Evolutionary conservation across 495 filamentous ascomycete genomes (phyloP).

Genomic region (Penicillium antarcticum): DNA sequence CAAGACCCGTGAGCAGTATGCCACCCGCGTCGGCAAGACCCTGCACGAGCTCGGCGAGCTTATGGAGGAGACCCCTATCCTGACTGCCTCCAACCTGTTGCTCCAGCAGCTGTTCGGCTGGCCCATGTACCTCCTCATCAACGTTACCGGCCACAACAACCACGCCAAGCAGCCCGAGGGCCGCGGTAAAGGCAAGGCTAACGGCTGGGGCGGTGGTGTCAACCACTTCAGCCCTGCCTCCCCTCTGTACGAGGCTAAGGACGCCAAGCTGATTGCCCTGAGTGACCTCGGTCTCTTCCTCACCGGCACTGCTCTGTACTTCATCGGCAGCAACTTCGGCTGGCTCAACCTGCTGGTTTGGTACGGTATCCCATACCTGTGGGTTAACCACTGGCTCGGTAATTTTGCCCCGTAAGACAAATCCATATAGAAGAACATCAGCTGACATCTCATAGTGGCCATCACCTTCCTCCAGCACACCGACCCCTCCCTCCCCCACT

Average conservation of each 20-base stretch:
- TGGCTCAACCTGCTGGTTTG: constrained; percentile 84
- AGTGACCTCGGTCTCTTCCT: constrained; percentile 78
- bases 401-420: constrained; percentile 18
- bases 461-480: constrained; percentile 63
- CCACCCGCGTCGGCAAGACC: constrained; percentile 63
- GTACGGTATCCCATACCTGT: constrained; percentile 93
- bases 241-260: constrained; percentile 88
- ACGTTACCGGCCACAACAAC: constrained; percentile 92
- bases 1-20: constrained; percentile 74
- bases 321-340: constrained; percentile 69
- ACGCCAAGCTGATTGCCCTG: constrained; percentile 75
- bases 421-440: too few relatives aligned
- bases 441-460: constrained; percentile 39
- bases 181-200: constrained; percentile 83
- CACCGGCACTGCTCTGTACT: constrained; percentile 52
- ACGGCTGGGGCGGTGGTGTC: constrained; percentile 75
- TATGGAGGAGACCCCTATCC: constrained; percentile 90
- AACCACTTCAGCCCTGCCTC: constrained; percentile 91
- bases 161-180: constrained; percentile 84
- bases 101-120: constrained; percentile 88
- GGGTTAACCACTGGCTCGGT: constrained; percentile 94
- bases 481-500: constrained; percentile 57
- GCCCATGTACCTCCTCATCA: constrained; percentile 76
- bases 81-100: constrained; percentile 67
- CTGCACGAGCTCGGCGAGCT: constrained; percentile 81